Percentiles rank a stretch among this genome's conserved stretches.
phyloP scores from a whole-genome alignment of 768 basidiomycete species.

The Podaxis sp. region DNA sequence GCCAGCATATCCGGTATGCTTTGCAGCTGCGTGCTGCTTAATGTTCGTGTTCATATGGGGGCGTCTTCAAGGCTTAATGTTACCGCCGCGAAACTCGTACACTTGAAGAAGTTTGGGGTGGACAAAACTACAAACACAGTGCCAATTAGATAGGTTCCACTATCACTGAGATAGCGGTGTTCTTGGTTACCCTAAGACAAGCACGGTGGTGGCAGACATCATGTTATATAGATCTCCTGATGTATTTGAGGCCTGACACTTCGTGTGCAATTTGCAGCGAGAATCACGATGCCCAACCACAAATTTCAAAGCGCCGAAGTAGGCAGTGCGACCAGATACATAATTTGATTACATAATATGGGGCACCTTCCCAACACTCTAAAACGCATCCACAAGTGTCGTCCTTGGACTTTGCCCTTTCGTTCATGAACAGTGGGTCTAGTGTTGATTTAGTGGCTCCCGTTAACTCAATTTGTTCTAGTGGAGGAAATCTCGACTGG shows the following conservation, averaged over 20 bases:
- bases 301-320: too few species aligned
- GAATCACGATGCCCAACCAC: too few species aligned
- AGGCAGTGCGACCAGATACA: too few species aligned
- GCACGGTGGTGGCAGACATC: neutral
- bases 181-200: neutral
- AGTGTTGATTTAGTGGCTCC: too few species aligned
- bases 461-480: conserved; percentile 14
- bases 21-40: neutral
- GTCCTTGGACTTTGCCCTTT: too few species aligned
- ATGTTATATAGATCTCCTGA: neutral
- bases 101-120: too few species aligned
- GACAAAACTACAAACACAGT: too few species aligned
- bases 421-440: too few species aligned
- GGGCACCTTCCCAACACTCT: too few species aligned
- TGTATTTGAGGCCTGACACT: neutral
- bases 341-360: too few species aligned
- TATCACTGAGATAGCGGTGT: neutral
- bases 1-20: neutral
- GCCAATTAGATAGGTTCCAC: neutral
- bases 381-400: too few species aligned
- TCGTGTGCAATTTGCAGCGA: neutral
- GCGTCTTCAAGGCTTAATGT: neutral
- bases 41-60: neutral
- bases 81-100: neutral
- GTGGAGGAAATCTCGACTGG: conserved; percentile 89